Evolutionary conservation across 768 basidiomycete genomes (phyloP).

Genomic region (Russula ochroleuca): DNA sequence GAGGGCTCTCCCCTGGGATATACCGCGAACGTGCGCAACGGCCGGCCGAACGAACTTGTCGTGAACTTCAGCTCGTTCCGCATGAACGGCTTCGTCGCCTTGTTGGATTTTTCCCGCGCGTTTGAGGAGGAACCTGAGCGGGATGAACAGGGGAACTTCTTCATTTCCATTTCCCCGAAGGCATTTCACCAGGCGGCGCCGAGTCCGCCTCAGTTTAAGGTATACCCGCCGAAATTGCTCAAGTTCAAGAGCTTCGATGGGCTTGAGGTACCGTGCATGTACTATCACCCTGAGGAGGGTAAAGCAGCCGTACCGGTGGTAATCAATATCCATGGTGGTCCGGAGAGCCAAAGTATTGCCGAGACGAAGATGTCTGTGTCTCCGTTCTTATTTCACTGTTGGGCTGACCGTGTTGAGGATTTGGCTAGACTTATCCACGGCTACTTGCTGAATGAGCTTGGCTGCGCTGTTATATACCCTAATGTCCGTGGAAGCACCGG

Average conservation of each 20-base stretch:
- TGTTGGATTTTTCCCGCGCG: conserved; percentile 33
- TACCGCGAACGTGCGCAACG: conserved; percentile 36
- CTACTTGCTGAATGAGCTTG: conserved; percentile 43
- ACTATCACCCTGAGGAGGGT: conserved; percentile 38
- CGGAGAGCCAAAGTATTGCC: conserved; percentile 37
- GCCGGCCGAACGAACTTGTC: conserved; percentile 35
- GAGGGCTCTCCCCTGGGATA: conserved; percentile 30
- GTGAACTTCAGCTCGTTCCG: conserved; percentile 35
- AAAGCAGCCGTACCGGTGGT: conserved; percentile 35
- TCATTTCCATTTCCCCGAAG: conserved; percentile 32
- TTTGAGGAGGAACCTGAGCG: conserved; percentile 24
- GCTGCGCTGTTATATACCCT: conserved; percentile 41
- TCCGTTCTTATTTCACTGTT: neutral
- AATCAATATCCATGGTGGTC: conserved; percentile 42
- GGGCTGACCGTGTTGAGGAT: neutral
- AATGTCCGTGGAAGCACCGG: conserved; percentile 44
- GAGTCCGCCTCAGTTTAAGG: conserved; percentile 30
- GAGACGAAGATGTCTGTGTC: conserved; percentile 34
- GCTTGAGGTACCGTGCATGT: conserved; percentile 40
- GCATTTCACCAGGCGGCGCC: conserved; percentile 38
- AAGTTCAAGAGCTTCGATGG: conserved; percentile 42
- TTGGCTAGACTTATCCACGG: conserved; percentile 33
- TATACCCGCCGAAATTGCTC: conserved; percentile 36
- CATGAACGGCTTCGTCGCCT: conserved; percentile 34
- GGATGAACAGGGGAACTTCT: conserved; percentile 31